Percentiles rank a stretch among this genome's conserved stretches.
These are phyloP conservation scores for Dendryphion nanum DNA, from an alignment of 2,329 filamentous ascomycete genomes.

Conservation along the genomic window DNA sequence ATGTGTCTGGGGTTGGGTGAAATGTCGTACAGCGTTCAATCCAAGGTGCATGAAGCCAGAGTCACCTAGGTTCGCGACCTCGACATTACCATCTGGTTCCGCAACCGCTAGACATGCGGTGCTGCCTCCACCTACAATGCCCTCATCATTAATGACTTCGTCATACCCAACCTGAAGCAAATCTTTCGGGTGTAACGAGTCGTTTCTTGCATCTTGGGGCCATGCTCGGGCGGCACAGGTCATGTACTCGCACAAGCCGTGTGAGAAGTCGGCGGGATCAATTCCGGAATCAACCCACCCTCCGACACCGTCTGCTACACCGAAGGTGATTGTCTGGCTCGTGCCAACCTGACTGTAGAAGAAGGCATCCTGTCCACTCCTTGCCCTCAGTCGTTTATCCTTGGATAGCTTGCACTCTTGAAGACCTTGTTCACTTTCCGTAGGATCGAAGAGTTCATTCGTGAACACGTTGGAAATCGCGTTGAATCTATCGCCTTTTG, in stretches of 20 bases:
- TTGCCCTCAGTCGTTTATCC: slow-evolving; percentile 63
- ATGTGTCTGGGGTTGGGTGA: slow-evolving; percentile 86
- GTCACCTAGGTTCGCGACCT: slow-evolving; percentile 93
- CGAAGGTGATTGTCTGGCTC: slow-evolving; percentile 72
- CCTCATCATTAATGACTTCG: slow-evolving; percentile 69
- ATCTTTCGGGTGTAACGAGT: slow-evolving; percentile 59
- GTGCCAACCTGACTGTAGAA: slow-evolving; percentile 81
- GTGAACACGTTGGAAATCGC: slow-evolving; percentile 37
- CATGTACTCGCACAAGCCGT: slow-evolving; percentile 93
- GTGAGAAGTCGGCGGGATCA: slow-evolving; percentile 92
- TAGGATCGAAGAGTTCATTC: slow-evolving; percentile 26
- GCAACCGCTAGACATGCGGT: slow-evolving; percentile 88
- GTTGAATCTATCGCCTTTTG: slow-evolving; percentile 38
- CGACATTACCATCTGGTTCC: slow-evolving; percentile 68
- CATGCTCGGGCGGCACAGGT: slow-evolving; percentile 68
- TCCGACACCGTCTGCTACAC: slow-evolving; percentile 90
- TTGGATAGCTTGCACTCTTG: slow-evolving; percentile 34
- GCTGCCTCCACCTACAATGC: slow-evolving; percentile 79
- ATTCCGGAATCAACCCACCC: slow-evolving; percentile 92
- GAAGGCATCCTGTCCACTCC: slow-evolving; percentile 92
- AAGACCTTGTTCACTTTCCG: slow-evolving; percentile 21
- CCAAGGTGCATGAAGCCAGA: slow-evolving; percentile 88
- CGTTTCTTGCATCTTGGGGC: slow-evolving; percentile 38
- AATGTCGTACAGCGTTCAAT: slow-evolving; percentile 78
- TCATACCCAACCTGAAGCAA: slow-evolving; percentile 86